Evolutionary conservation across 495 filamentous ascomycete genomes (phyloP).

Genomic region (Tuber brumale): DNA sequence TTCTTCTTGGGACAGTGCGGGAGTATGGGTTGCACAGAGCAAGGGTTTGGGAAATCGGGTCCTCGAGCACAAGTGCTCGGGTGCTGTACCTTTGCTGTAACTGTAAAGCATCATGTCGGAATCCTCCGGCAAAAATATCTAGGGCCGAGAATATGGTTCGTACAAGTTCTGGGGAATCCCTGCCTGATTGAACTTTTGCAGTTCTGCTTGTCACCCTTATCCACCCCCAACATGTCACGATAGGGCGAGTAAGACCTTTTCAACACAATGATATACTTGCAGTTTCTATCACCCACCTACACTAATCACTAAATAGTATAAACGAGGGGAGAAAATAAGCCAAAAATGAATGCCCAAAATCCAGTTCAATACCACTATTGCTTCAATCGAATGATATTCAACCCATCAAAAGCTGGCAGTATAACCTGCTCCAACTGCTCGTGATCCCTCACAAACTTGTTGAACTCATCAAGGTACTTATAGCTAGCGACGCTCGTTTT

Average conservation of each 20-base stretch:
- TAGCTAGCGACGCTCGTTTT: conserved; percentile 9
- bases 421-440: conserved; percentile 39
- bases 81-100: background rate
- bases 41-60: background rate
- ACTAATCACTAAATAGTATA: background rate
- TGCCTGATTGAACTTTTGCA: background rate
- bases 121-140: background rate
- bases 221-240: background rate
- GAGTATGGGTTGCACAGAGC: background rate
- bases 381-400: conserved; percentile 42
- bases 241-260: background rate
- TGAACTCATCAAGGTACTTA: conserved; percentile 36
- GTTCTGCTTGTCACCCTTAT: background rate
- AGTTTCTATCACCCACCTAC: background rate
- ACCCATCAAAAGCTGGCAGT: conserved; percentile 42
- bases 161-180: background rate
- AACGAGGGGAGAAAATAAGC: background rate
- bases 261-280: background rate
- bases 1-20: background rate
- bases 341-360: conserved; percentile 1
- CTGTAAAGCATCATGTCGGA: background rate
- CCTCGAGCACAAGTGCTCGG: too few relatives aligned
- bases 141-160: background rate
- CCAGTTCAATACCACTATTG: background rate
- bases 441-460: conserved; percentile 36